These are phyloP conservation scores for Cyclospora cayetanensis DNA, from an alignment of 169 alveolate genomes.

Conservation along the genomic window DNA sequence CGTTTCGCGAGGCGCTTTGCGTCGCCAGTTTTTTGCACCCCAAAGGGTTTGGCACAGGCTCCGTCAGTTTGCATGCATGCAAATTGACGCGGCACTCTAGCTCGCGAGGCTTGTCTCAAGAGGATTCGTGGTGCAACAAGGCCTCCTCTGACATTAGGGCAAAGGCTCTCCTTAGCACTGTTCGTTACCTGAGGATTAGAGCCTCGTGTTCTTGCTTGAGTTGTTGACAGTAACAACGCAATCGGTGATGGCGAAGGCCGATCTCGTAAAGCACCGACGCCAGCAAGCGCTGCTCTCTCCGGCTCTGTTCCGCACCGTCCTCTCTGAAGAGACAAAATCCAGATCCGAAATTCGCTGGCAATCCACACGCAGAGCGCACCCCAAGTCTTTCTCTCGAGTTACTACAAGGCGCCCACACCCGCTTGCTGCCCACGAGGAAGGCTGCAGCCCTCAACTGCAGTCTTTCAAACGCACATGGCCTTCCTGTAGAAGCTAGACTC, in stretches of 20 bases:
- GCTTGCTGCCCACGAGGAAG: neutral
- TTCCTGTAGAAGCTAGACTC: conserved; percentile 48
- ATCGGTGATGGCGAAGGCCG: conserved; percentile 27
- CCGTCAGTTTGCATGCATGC: too few relatives aligned
- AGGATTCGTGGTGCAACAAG: too few relatives aligned
- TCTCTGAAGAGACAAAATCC: conserved; percentile 15
- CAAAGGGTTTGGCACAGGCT: too few relatives aligned
- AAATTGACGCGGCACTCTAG: too few relatives aligned
- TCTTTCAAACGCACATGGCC: conserved; percentile 62
- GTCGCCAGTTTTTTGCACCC: too few relatives aligned
- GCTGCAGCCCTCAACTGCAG: neutral
- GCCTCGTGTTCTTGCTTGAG: conserved; percentile 63
- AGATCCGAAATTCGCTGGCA: neutral
- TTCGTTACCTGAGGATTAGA: conserved; percentile 36
- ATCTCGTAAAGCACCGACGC: conserved; percentile 53
- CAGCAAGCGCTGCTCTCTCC: conserved; percentile 42
- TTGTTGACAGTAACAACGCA: conserved; percentile 63
- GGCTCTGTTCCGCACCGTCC: conserved; percentile 31
- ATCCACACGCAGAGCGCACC: neutral
- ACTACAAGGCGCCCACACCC: neutral
- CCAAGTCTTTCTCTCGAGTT: neutral
- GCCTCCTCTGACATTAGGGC: too few relatives aligned
- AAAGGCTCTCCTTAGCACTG: too few relatives aligned
- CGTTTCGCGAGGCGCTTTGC: too few relatives aligned
- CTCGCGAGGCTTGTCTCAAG: too few relatives aligned